phyloP scores from a whole-genome alignment of 2,329 filamentous ascomycete species.

The Aspergillus sclerotialis region DNA sequence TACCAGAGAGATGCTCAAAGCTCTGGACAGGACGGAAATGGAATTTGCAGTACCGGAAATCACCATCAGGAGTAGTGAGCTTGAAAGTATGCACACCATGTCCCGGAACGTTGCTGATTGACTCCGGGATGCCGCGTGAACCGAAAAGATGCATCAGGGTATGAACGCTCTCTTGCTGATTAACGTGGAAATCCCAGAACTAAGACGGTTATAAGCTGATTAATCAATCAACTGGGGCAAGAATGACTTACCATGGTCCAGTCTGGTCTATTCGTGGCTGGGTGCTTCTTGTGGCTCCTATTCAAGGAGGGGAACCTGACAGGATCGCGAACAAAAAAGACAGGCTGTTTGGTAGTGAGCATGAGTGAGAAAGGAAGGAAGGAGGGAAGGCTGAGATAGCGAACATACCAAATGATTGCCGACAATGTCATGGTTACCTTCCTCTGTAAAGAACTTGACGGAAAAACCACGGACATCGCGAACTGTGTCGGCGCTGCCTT shows the following conservation, averaged over 20 bases:
- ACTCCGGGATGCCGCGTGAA: slow-evolving; percentile 47
- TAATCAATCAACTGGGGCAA: neutral
- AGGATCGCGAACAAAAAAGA: slow-evolving; percentile 41
- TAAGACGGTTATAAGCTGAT: slow-evolving; percentile 9
- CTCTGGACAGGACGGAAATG: slow-evolving; percentile 54
- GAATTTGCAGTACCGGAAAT: slow-evolving; percentile 54
- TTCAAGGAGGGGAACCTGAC: slow-evolving; percentile 38
- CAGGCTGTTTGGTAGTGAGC: slow-evolving; percentile 19
- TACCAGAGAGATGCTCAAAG: slow-evolving; percentile 46
- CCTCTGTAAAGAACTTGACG: slow-evolving; percentile 47
- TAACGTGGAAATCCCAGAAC: slow-evolving; percentile 57
- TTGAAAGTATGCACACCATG: slow-evolving; percentile 34
- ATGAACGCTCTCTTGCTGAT: slow-evolving; percentile 53
- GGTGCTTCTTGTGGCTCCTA: slow-evolving; percentile 61
- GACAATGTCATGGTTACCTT: slow-evolving; percentile 38
- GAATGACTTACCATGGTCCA: slow-evolving; percentile 44
- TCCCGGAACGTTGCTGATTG: slow-evolving; percentile 47
- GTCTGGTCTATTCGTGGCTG: slow-evolving; percentile 58
- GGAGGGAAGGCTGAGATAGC: neutral
- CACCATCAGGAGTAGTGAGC: slow-evolving; percentile 33
- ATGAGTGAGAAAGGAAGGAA: neutral
- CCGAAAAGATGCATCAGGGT: slow-evolving; percentile 56
- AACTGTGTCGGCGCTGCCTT: slow-evolving; percentile 42
- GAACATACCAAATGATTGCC: slow-evolving; percentile 15
- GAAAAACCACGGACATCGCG: slow-evolving; percentile 45